Conservation (phyloP, 2,329 filamentous ascomycete genomes). For the Alternaria incomplexa region DNA sequence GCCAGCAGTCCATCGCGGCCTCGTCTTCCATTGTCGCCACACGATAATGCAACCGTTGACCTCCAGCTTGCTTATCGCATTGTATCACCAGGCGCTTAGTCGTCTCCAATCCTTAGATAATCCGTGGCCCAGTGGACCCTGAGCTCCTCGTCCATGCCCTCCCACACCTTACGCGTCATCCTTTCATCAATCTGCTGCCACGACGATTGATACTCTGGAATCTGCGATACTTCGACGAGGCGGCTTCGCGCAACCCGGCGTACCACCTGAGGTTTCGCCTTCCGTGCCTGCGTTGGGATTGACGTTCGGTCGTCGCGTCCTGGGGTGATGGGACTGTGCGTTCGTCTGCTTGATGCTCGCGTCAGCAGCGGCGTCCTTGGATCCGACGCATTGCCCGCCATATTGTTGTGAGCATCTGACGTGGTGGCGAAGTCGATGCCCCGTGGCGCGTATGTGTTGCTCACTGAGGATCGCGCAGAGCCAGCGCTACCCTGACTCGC, state of each 20-base stretch:
- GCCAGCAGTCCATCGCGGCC: neutral
- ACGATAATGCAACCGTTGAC: neutral
- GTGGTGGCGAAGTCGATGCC: neutral
- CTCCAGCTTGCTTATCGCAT: neutral
- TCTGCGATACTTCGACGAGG: neutral
- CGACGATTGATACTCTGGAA: neutral
- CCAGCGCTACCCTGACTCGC: neutral
- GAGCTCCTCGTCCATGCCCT: neutral
- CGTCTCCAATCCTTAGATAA: neutral
- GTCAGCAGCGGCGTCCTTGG: too few relatives aligned
- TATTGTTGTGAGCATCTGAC: rapidly evolving
- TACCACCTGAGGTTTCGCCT: neutral
- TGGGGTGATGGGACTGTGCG: neutral
- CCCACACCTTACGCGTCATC: neutral
- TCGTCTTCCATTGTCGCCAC: neutral
- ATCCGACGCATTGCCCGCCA: neutral
- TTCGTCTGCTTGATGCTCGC: neutral
- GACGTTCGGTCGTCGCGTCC: neutral
- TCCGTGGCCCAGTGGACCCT: neutral
- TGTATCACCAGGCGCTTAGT: neutral
- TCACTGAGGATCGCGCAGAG: neutral
- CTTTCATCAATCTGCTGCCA: neutral
- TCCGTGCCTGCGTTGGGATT: neutral
- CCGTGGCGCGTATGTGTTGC: neutral
- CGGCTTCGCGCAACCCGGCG: neutral